phyloP scores from a whole-genome alignment of 2,329 filamentous ascomycete genomes.

The Botrytis medusae region DNA sequence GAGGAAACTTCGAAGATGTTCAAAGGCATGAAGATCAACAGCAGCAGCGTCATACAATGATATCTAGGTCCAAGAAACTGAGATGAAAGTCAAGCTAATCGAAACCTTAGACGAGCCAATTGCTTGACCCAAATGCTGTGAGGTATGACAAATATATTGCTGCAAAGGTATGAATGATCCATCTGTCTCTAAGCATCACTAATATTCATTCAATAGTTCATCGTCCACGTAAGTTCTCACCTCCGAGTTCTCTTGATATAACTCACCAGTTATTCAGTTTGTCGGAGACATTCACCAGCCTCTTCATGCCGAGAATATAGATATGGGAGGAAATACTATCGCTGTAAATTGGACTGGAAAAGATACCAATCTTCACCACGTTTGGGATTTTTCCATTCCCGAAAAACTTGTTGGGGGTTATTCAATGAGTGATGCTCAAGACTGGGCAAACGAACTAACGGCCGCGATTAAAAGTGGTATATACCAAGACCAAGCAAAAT shows the following conservation, averaged over 20 bases:
- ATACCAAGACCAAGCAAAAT: slow-evolving; percentile 50
- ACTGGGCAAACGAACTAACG: slow-evolving; percentile 58
- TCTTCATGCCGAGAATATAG: slow-evolving; percentile 63
- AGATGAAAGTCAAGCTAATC: slow-evolving; percentile 42
- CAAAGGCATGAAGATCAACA: background rate
- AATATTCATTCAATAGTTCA: slow-evolving; percentile 31
- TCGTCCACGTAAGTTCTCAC: slow-evolving; percentile 38
- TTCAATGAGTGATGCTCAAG: slow-evolving; percentile 49
- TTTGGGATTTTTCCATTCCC: slow-evolving; percentile 71
- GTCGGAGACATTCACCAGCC: slow-evolving; percentile 70
- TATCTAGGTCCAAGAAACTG: background rate
- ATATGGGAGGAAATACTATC: slow-evolving; percentile 67
- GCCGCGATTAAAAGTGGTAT: slow-evolving; percentile 55
- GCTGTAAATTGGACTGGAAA: slow-evolving; percentile 59
- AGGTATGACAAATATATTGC: slow-evolving; percentile 54
- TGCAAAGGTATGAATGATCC: slow-evolving; percentile 47
- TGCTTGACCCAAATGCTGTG: slow-evolving; percentile 41
- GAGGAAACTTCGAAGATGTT: background rate
- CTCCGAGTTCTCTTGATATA: background rate
- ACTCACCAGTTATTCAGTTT: slow-evolving; percentile 54
- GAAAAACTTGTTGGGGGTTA: slow-evolving; percentile 63
- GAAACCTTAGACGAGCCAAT: slow-evolving; percentile 35
- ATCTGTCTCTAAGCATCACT: background rate
- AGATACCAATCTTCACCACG: slow-evolving; percentile 65
- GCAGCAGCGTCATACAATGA: fast-evolving